phyloP scores from a whole-genome alignment of 208 protist species.

The Trichomonas gallinae region DNA sequence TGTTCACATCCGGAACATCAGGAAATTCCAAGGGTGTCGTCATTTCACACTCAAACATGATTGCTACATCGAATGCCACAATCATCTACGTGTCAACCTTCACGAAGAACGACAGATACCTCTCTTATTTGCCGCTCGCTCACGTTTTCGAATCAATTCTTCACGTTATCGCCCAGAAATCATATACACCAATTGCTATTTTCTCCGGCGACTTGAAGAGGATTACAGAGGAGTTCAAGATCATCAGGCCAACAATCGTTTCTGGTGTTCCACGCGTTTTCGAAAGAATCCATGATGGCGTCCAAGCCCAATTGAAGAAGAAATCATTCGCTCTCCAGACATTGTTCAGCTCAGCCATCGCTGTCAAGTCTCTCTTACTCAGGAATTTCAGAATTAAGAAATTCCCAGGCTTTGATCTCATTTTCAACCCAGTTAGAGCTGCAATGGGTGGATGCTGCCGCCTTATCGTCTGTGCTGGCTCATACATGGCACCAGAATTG shows the following conservation, averaged over 20 bases:
- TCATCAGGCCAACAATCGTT: constrained; percentile 10
- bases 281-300: background rate
- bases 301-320: background rate
- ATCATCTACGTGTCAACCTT: background rate
- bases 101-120: background rate
- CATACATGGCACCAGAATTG: background rate
- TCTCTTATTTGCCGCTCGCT: constrained; percentile 29
- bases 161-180: background rate
- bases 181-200: background rate
- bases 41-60: constrained; percentile 22
- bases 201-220: background rate
- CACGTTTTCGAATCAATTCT: constrained; percentile 24
- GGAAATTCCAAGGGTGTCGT: constrained; percentile 19
- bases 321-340: background rate
- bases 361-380: background rate
- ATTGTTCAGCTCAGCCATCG: background rate
- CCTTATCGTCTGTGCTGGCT: background rate
- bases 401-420: background rate
- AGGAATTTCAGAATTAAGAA: background rate
- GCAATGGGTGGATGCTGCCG: background rate
- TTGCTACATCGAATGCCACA: background rate
- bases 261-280: background rate
- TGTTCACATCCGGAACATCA: background rate
- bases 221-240: constrained; percentile 25
- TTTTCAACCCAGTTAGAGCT: background rate